Evolutionary conservation across 2,329 filamentous ascomycete species (phyloP), one percentile per base, ranked within the genome.

Genomic region (Chaetoscypha palmicola): DNA sequence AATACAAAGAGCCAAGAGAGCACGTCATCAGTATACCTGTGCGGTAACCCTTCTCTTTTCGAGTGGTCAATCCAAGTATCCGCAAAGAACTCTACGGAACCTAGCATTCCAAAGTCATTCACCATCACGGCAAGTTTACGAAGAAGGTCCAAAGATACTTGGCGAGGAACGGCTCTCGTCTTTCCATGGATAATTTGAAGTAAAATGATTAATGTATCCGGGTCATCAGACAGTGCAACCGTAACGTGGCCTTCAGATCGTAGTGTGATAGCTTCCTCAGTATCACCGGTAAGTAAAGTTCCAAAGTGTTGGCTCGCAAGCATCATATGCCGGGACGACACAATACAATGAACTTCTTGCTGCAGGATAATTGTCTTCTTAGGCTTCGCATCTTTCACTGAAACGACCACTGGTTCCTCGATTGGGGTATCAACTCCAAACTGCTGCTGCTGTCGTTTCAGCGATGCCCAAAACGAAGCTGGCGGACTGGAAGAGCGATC

Each of bases 181-280:
- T 63, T 63, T 38, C 65, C 60, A 54, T 74, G 71, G 8, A 74
- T 56, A n/a, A 69, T 66, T 45, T 70, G 64, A 37, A 73, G 55
- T 1, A 73, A 42, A 14, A 66, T 64, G 7, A 63, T 55, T 3
- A 72, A 59, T 0, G 68, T 67, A 5, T 65, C 56, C 3, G 58
- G 51, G 41, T 72, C 63, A 10, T 37, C 46, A 23, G 26, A 34
- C 19, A 50, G 31, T 30, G 41, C 9, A 22, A 54, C 51, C 4
- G 46, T 43, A 26, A 49, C 51, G 24, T 52, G 48, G 7, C 51
- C 51, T 12, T 32, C 46, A 2, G 20, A 32, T 19, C 33, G 41
- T 17, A 56, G 40, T 2, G 39, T 41, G 5, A 14, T 38, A 9
- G 44, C 51, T 34, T 53, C 47, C 2, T 42, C 19, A 11, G 37